Evolutionary conservation across 345 rosid species (phyloP).

Genomic region (Streptanthus diversifolius): DNA sequence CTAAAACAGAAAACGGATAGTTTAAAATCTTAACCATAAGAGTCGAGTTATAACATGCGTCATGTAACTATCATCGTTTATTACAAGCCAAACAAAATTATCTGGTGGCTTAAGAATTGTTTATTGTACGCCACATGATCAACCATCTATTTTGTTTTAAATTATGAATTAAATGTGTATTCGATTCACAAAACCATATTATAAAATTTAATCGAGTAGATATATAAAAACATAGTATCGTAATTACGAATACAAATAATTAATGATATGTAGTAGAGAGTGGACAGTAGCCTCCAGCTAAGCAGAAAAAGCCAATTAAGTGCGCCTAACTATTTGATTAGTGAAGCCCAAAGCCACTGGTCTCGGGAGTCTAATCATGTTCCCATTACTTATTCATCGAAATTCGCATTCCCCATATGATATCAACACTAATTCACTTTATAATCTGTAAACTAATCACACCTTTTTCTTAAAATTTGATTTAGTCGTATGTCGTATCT

Average conservation of each 20-base stretch:
- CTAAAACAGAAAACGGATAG: no score
- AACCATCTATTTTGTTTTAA: not conserved
- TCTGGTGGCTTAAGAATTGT: not conserved
- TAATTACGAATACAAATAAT: not conserved
- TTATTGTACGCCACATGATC: slow-evolving; percentile 22
- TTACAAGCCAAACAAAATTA: not conserved
- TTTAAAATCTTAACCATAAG: no score
- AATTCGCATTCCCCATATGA: not conserved
- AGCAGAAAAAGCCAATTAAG: slow-evolving; percentile 30
- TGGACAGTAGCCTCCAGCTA: slow-evolving; percentile 29
- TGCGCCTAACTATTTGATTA: slow-evolving; percentile 32
- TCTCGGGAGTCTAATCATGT: slow-evolving; percentile 26
- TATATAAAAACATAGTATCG: not conserved
- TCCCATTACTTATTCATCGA: slow-evolving; percentile 1
- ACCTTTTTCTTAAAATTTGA: not conserved
- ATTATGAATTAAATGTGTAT: not conserved
- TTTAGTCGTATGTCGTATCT: slow-evolving; percentile 8
- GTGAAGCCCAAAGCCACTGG: slow-evolving; percentile 18
- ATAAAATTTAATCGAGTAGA: not conserved
- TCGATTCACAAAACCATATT: not conserved
- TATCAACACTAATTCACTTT: not conserved
- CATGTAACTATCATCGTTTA: slow-evolving; percentile 16
- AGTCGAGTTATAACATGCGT: slow-evolving; percentile 23
- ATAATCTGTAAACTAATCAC: not conserved
- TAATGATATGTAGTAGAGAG: not conserved